phyloP scores from a whole-genome alignment of 768 basidiomycete genomes.

The Leccinellum albellum region DNA sequence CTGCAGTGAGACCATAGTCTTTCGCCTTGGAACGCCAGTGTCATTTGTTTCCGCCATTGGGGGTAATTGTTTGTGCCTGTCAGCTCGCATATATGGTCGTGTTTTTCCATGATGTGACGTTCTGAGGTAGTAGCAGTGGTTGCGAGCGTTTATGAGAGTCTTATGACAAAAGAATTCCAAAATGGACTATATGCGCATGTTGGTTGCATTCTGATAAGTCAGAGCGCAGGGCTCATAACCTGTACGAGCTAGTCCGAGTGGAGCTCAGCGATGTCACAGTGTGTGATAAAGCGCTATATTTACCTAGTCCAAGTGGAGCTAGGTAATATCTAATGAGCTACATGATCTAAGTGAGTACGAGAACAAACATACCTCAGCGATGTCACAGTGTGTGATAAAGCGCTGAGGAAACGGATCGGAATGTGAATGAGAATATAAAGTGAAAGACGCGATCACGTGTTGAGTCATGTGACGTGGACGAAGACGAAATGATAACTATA shows the following conservation, averaged over 20 bases:
- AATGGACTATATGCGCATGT: too few relatives aligned
- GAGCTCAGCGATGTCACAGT: neutral
- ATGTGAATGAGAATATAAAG: too few relatives aligned
- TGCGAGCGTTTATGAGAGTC: neutral
- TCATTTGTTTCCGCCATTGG: neutral
- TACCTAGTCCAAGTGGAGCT: too few relatives aligned
- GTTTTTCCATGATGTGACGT: neutral
- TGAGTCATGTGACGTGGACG: too few relatives aligned
- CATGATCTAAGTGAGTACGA: too few relatives aligned
- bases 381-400: too few relatives aligned
- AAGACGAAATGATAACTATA: too few relatives aligned
- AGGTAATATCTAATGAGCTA: too few relatives aligned
- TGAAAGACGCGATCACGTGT: too few relatives aligned
- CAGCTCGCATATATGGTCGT: neutral
- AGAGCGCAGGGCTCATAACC: neutral
- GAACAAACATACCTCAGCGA: too few relatives aligned
- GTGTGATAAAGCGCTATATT: too few relatives aligned
- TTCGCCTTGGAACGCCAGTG: neutral
- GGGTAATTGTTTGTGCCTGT: neutral
- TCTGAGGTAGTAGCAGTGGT: neutral
- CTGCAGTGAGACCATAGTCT: neutral
- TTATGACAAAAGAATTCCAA: neutral
- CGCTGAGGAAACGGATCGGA: too few relatives aligned
- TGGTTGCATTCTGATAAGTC: neutral
- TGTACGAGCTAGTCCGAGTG: neutral